phyloP scores from a whole-genome alignment of 2,329 filamentous ascomycete species.

The Truncatella angustata region DNA sequence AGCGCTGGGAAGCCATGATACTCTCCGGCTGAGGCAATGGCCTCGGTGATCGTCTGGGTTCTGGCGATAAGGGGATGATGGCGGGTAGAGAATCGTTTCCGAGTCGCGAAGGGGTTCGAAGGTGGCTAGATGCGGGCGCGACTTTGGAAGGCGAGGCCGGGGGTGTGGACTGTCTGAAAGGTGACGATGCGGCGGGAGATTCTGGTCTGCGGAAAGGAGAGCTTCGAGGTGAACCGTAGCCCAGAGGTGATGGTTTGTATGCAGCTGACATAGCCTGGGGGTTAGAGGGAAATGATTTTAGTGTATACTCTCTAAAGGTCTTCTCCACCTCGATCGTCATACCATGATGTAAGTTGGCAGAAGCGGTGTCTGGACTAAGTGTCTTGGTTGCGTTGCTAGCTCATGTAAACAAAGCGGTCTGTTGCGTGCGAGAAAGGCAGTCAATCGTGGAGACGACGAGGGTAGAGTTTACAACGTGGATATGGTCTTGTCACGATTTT shows the following conservation, averaged over 20 bases:
- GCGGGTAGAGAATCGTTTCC: constrained; percentile 37
- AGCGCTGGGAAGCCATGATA: constrained; percentile 19
- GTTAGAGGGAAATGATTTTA: constrained; percentile 7
- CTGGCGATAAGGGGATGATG: constrained; percentile 35
- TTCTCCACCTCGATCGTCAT: constrained; percentile 1
- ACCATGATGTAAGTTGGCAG: constrained; percentile 3
- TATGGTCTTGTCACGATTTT: no score
- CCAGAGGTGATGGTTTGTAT: constrained; percentile 71
- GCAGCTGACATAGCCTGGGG: constrained; percentile 51
- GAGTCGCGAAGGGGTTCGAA: constrained; percentile 46
- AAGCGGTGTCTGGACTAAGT: constrained; percentile 4
- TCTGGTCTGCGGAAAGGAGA: constrained; percentile 64
- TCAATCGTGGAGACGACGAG: no score
- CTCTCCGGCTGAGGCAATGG: constrained; percentile 14
- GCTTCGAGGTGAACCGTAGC: constrained; percentile 67
- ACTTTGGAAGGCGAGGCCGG: constrained; percentile 58
- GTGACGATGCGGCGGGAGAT: constrained; percentile 63
- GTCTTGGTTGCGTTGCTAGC: background rate
- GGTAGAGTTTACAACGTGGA: no score
- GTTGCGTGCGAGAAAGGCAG: no score
- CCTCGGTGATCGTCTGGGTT: constrained; percentile 28
- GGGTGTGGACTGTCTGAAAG: constrained; percentile 63
- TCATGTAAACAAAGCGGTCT: no score
- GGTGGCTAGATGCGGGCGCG: no score
- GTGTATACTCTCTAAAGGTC: background rate